Percentiles rank a stretch among this genome's conserved stretches.
Conservation (phyloP, 495 filamentous ascomycete species). For the Trichoderma virens region DNA sequence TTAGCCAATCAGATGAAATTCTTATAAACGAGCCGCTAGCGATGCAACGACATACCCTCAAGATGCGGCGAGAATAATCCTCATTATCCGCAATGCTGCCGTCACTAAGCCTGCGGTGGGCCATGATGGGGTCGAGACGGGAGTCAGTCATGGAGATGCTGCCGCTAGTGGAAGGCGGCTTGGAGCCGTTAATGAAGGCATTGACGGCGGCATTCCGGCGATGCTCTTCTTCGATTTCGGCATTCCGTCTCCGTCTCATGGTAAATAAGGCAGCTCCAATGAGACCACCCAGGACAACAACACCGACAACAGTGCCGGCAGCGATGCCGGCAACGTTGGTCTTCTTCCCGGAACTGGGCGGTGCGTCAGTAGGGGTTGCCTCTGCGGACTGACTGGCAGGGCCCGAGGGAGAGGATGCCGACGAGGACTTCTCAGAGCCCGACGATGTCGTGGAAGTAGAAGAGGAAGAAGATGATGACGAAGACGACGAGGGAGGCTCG, state of each 20-base stretch:
- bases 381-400: slow-evolving; percentile 9
- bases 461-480: slow-evolving; percentile 12
- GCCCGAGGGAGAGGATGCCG: slow-evolving; percentile 10
- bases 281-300: slow-evolving; percentile 60
- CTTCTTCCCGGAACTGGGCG: slow-evolving; percentile 40
- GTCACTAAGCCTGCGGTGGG: slow-evolving; percentile 81
- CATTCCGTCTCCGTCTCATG: slow-evolving; percentile 64
- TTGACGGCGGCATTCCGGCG: slow-evolving; percentile 63
- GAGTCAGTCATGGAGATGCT: slow-evolving; percentile 65
- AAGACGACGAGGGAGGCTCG: slow-evolving; percentile 17
- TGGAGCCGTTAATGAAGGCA: slow-evolving; percentile 53
- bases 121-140: slow-evolving; percentile 83
- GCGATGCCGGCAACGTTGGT: slow-evolving; percentile 62
- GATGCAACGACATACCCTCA: slow-evolving; percentile 58
- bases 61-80: slow-evolving; percentile 91
- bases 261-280: slow-evolving; percentile 65
- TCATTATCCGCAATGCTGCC: slow-evolving; percentile 97
- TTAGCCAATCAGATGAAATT: slow-evolving; percentile 19
- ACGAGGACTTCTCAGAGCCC: neutral
- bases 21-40: neutral
- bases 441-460: slow-evolving; percentile 13
- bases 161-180: slow-evolving; percentile 47
- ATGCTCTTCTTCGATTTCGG: slow-evolving; percentile 72
- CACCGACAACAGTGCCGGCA: slow-evolving; percentile 79
- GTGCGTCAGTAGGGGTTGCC: slow-evolving; percentile 17